Evolutionary conservation across 129 eudicot species (phyloP).

Genomic region (Arctium lappa): DNA sequence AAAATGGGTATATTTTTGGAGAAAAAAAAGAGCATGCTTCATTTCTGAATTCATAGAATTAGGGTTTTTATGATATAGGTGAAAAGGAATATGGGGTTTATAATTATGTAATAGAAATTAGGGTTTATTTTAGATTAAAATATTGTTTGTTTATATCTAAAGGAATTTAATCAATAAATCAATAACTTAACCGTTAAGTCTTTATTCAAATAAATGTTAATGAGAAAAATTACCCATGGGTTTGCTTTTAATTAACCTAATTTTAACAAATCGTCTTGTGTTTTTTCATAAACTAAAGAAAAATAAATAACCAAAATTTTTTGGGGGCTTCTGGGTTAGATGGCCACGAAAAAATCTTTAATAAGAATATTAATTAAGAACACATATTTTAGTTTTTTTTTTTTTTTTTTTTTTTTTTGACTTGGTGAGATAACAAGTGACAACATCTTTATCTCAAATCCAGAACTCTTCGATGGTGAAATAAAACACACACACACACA

Average conservation of each 20-base stretch:
- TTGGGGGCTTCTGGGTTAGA: background rate
- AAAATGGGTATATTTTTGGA: background rate
- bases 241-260: background rate
- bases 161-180: background rate
- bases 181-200: background rate
- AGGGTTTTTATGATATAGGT: constrained; percentile 2
- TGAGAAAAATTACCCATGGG: background rate
- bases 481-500: constrained; percentile 2
- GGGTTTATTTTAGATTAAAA: background rate
- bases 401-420: background rate
- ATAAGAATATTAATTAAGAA: background rate
- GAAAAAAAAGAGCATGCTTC: background rate
- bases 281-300: background rate
- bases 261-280: background rate
- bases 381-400: background rate
- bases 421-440: constrained; percentile 1
- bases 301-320: background rate
- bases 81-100: background rate
- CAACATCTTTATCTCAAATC: background rate
- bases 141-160: background rate
- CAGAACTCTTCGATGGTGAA: constrained; percentile 18
- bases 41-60: background rate
- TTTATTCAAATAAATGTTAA: too few species aligned
- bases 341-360: background rate
- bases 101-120: background rate